Base-by-base conservation (phyloP, 2,329 filamentous ascomycete species). In the Rutstroemia sp. region DNA sequence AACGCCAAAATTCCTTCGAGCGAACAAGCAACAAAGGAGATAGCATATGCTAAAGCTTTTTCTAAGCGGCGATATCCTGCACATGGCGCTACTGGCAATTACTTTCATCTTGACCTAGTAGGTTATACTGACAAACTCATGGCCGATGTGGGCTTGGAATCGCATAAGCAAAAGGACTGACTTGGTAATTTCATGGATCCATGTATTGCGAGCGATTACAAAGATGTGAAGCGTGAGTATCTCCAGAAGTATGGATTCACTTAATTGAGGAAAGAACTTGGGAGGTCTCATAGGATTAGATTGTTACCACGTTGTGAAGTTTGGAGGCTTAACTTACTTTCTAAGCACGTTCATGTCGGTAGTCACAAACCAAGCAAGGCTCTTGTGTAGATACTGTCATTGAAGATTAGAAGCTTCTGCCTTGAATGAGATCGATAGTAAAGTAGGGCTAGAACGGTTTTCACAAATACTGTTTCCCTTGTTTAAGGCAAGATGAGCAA, bases 31-130 rank as follows among this genome's bases (percentile, higher is more conserved):
- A 52, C 27, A 21, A 42, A 47, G 21, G 45, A 55, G 19, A 10
- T 57, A 5, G 54, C 58, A 21, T 19, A 47, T n/a, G 49, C 23
- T 9, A 58, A 30, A 10, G 18, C 47, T 1, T 59, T 52, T 38
- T 59, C 54, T 19, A 18, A 19, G 25, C 18, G 50, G n/a, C 27
- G 54, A n/a, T 59, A 59, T 48, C 51, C 57, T 4, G 19, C 34
- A 12, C 52, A 49, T 38, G 58, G 58, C 2, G 27, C 4, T 6
- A 18, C 5, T 18, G 54, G 50, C 3, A 54, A 51, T 48, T 38
- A 47, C 27, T 42, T 48, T 37, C 27, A 42, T 25, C 49, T 59
- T 25, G 54, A 59, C 44, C 10, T 42, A 5, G 16, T 57, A 12
- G 50, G 44, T 19, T 54, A 57, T 39, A 49, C 30, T n/a, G 55